Evolutionary conservation across 208 protist genomes (phyloP).

Genomic region (Borovskyia barvae): DNA sequence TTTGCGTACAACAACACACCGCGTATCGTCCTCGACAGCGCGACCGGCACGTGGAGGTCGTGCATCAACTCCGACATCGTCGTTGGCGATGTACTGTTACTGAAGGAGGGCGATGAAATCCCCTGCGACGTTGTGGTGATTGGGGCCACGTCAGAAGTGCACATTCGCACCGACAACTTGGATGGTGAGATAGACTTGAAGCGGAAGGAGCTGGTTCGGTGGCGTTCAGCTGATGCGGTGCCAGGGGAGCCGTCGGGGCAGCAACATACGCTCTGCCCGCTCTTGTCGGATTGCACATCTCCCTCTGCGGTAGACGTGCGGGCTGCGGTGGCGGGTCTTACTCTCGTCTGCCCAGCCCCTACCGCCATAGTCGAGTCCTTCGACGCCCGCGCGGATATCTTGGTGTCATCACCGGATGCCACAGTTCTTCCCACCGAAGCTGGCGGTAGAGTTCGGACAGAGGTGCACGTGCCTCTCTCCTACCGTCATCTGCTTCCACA

Average conservation of each 20-base stretch:
- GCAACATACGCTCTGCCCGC: conserved; percentile 8
- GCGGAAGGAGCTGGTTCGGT: conserved; percentile 59
- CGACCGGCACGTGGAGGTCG: conserved; percentile 23
- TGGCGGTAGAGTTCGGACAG: not conserved
- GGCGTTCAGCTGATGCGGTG: conserved; percentile 6
- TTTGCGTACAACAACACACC: conserved; percentile 63
- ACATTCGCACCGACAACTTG: conserved; percentile 93
- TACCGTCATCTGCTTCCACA: conserved; percentile 86
- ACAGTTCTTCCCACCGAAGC: not conserved
- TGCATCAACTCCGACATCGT: conserved; percentile 54
- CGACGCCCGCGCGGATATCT: conserved; percentile 60
- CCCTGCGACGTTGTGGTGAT: conserved; percentile 92
- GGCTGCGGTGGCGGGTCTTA: conserved; percentile 11
- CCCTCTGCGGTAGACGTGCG: conserved; percentile 3
- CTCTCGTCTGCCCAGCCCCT: conserved; percentile 68
- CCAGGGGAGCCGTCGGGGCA: conserved; percentile 2
- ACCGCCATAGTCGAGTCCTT: conserved; percentile 88
- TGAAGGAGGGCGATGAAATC: conserved; percentile 77
- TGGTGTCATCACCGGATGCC: not conserved
- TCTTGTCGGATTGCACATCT: conserved; percentile 8
- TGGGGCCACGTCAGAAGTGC: conserved; percentile 43
- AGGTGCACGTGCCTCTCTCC: conserved; percentile 39
- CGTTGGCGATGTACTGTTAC: conserved; percentile 85
- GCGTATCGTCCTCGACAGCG: conserved; percentile 39
- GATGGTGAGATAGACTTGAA: conserved; percentile 95